Percentiles rank a stretch among this genome's conserved stretches.
Evolutionary conservation across 2,329 filamentous ascomycete species (phyloP).

Genomic region (Penicillium thymicola): DNA sequence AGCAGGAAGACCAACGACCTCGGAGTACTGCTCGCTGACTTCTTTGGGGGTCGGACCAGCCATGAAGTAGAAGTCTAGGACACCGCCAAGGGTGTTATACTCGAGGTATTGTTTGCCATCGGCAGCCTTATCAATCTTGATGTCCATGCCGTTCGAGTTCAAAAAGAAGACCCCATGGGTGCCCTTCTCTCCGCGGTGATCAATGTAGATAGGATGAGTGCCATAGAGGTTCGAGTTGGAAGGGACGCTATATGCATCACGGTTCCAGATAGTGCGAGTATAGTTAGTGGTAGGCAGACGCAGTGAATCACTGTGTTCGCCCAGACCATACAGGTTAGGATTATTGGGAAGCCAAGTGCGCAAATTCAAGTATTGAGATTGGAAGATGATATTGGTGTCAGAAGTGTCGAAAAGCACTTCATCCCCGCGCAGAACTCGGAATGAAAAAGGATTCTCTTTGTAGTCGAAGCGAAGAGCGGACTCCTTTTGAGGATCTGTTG

Average conservation of each 20-base stretch:
- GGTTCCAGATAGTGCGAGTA: constrained; percentile 66
- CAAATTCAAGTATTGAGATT: constrained; percentile 72
- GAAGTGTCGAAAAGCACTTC: constrained; percentile 65
- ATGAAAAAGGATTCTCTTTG: constrained; percentile 62
- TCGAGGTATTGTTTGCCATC: constrained; percentile 66
- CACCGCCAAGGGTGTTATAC: constrained; percentile 74
- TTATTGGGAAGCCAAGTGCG: constrained; percentile 66
- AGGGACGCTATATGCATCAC: constrained; percentile 63
- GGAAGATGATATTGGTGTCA: constrained; percentile 65
- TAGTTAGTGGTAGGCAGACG: constrained; percentile 66
- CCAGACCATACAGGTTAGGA: constrained; percentile 73
- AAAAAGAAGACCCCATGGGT: constrained; percentile 66
- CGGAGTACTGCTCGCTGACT: constrained; percentile 58
- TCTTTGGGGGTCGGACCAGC: constrained; percentile 58
- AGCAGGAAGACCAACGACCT: constrained; percentile 54
- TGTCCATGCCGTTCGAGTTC: constrained; percentile 74
- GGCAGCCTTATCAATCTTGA: constrained; percentile 65
- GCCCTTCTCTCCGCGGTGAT: constrained; percentile 58
- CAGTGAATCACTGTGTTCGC: constrained; percentile 72
- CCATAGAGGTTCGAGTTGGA: constrained; percentile 66
- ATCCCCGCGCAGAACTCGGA: constrained; percentile 51
- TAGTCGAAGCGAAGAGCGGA: constrained; percentile 49
- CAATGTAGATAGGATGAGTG: constrained; percentile 71
- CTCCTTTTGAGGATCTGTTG: constrained; percentile 46
- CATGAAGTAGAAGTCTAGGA: constrained; percentile 69